A percentile compares a stretch with the other conserved stretches of the same genome.
Conservation (phyloP, 139 green algal species). For the Chlamydomonas sphaeroides region DNA sequence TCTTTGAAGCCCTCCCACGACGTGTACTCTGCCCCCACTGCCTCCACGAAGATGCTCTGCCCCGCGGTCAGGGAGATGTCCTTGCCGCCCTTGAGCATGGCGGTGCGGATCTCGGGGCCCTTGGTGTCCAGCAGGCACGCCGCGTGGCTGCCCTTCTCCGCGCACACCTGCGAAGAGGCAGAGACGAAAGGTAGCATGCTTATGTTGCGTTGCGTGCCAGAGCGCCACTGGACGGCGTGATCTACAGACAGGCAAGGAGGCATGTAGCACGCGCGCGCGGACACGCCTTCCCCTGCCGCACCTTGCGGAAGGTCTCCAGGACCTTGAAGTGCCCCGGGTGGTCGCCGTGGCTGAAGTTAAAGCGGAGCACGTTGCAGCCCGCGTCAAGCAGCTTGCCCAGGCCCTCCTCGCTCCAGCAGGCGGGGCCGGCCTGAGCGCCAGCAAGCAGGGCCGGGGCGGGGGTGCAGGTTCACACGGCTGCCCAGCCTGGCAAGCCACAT, state of each 20-base stretch:
- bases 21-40: conserved; percentile 65
- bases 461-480: too few species aligned
- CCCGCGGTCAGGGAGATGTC: conserved; percentile 56
- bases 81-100: conserved; percentile 57
- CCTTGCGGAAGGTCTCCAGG: conserved; percentile 68
- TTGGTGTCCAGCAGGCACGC: conserved; percentile 71
- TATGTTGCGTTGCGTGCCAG: too few species aligned
- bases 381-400: conserved; percentile 63
- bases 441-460: too few species aligned
- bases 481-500: too few species aligned
- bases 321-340: conserved; percentile 65
- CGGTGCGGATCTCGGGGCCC: conserved; percentile 68
- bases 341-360: conserved; percentile 86
- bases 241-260: neutral
- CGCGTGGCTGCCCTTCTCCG: conserved; percentile 36
- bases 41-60: conserved; percentile 70
- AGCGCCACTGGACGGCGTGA: neutral
- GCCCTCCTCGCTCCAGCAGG: conserved; percentile 66
- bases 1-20: conserved; percentile 61
- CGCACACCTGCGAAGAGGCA: conserved; percentile 46
- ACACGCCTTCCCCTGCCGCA: too few species aligned
- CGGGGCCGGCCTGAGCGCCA: conserved; percentile 70
- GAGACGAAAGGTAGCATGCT: too few species aligned
- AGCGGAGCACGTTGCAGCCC: conserved; percentile 70
- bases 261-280: too few species aligned